Percentiles rank a stretch among this genome's conserved stretches.
Conservation (phyloP, 495 filamentous ascomycete genomes). For the Mycothermus thermophilus region DNA sequence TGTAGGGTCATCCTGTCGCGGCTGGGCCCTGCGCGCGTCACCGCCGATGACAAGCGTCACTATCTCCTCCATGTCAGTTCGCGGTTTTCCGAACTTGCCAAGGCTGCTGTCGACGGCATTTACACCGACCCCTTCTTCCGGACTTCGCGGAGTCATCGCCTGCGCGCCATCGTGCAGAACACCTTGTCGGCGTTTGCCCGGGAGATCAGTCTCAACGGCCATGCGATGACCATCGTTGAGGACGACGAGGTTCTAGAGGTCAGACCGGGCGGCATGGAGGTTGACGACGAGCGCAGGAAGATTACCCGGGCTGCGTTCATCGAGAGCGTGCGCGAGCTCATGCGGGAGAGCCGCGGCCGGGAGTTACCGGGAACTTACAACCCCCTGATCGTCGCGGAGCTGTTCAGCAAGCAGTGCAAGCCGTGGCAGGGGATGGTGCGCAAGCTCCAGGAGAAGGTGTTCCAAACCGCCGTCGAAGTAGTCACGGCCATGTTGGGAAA, state of each 20-base stretch:
- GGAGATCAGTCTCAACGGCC: not conserved
- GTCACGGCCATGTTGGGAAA: not conserved
- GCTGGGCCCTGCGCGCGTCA: not conserved
- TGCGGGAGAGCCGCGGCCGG: conserved; percentile 1
- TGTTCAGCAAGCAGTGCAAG: conserved; percentile 1
- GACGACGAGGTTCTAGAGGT: not conserved
- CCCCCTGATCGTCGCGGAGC: conserved; percentile 3
- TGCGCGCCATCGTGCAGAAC: conserved; percentile 3
- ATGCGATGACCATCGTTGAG: not conserved
- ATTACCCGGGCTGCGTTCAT: not conserved
- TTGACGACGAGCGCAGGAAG: not conserved
- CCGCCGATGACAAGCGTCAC: not conserved
- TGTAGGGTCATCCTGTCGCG: not conserved
- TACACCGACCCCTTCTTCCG: conserved; percentile 1
- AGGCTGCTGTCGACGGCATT: not conserved
- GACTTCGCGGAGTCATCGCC: not conserved
- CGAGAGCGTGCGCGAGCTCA: not conserved
- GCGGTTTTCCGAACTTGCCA: not conserved
- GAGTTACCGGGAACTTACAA: conserved; percentile 5
- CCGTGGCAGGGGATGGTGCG: conserved; percentile 3
- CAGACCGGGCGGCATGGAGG: not conserved
- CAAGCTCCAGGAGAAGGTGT: not conserved
- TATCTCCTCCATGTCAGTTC: conserved; percentile 2
- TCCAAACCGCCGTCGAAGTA: not conserved
- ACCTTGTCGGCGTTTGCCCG: not conserved